These are phyloP conservation scores for Colletotrichum eremochloae DNA, from an alignment of 2,329 filamentous ascomycete genomes.

Conservation along the genomic window DNA sequence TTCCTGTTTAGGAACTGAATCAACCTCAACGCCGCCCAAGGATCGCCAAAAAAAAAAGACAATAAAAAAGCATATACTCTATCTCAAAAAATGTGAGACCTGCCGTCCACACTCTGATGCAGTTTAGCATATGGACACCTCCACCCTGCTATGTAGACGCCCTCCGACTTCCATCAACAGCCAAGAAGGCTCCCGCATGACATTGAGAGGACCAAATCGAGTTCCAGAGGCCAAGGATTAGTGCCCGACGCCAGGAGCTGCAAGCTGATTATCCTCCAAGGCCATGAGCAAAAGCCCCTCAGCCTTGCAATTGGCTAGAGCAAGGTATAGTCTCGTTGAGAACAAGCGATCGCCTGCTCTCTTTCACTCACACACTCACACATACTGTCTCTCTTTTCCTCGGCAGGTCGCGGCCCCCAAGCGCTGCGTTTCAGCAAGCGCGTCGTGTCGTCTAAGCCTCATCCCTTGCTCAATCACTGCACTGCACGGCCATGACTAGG, in stretches of 20 bases:
- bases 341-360: conserved; percentile 18
- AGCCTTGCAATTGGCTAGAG: neutral
- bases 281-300: conserved; percentile 2
- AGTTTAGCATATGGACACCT: conserved; percentile 7
- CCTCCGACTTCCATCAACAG: neutral
- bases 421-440: conserved; percentile 41
- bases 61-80: conserved; percentile 29
- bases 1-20: conserved; percentile 25
- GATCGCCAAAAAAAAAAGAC: conserved; percentile 19
- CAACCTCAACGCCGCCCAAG: conserved; percentile 38
- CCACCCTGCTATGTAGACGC: conserved; percentile 14
- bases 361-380: neutral
- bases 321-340: conserved; percentile 5
- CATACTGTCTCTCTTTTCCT: no score
- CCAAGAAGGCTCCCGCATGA: conserved; percentile 8
- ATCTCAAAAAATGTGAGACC: conserved; percentile 29
- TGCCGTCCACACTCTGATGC: conserved; percentile 20
- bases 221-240: neutral
- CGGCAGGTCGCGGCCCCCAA: conserved; percentile 20
- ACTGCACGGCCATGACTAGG: conserved; percentile 15
- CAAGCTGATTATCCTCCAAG: conserved; percentile 14
- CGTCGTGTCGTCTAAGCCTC: conserved; percentile 34
- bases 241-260: conserved; percentile 7
- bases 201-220: conserved; percentile 1
- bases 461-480: conserved; percentile 5